Conservation (phyloP, 1,284 basidiomycete genomes). For the Schizophyllum amplum region DNA sequence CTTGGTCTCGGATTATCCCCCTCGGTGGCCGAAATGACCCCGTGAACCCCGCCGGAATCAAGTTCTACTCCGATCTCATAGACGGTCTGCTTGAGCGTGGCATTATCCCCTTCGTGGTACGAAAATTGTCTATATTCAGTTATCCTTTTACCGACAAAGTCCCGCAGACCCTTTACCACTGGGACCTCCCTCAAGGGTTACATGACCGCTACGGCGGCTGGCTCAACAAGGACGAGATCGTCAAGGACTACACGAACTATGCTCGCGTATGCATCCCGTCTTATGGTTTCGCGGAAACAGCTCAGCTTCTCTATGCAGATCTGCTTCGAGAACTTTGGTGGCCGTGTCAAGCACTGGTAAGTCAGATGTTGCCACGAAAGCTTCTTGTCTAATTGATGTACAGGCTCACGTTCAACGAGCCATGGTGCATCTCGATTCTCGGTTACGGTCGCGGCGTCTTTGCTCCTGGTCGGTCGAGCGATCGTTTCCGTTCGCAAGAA, state of each 20-base stretch:
- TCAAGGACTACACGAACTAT: constrained; percentile 57
- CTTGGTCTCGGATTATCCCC: constrained; percentile 71
- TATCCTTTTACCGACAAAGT: neutral
- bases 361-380: constrained; percentile 10
- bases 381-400: constrained; percentile 6
- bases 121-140: constrained; percentile 16
- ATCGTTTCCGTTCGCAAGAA: constrained; percentile 43
- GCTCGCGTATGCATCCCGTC: constrained; percentile 33
- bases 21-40: constrained; percentile 62
- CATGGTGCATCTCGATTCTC: constrained; percentile 63
- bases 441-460: constrained; percentile 62
- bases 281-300: constrained; percentile 2
- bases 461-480: constrained; percentile 61
- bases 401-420: constrained; percentile 69
- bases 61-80: constrained; percentile 62
- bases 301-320: constrained; percentile 25
- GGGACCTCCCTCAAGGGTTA: constrained; percentile 68
- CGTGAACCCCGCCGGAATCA: constrained; percentile 60
- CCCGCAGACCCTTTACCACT: constrained; percentile 66
- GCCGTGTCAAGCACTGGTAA: constrained; percentile 69
- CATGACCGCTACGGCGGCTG: constrained; percentile 70
- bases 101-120: constrained; percentile 63
- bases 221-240: constrained; percentile 56
- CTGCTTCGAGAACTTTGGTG: constrained; percentile 68
- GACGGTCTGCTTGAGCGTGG: constrained; percentile 55